Base-by-base conservation (phyloP, 495 filamentous ascomycete genomes). In the Articulospora tetracladia region DNA sequence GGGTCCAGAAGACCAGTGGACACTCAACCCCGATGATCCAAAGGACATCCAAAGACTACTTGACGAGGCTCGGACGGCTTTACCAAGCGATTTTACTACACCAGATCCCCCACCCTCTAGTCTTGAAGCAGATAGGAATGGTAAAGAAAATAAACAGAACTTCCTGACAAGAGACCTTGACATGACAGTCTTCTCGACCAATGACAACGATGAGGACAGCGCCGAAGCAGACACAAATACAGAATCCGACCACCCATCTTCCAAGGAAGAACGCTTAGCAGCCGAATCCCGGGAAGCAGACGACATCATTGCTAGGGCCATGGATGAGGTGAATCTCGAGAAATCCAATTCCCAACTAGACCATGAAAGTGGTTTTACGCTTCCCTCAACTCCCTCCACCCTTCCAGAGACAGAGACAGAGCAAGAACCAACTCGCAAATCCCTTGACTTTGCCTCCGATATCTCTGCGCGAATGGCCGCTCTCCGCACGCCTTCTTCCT, bases 1-100 rank as follows among this genome's bases (percentile, higher is more conserved):
- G 23, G 71, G 66, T 1, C 62, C 66, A 17, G 71, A 73, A 36
- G 72, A 73, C 25, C 66, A 74, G 48, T 73, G 62, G 62, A 58
- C 24, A 0, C 24, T 72, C 12, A 63, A 70, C n/a, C 58, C 61
- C 13, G 62, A 68, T 32, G 73, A 75, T 27, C 57, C 65, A 8
- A 46, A 51, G 3, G 66, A 73, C 41, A 66, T 69, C 19, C 2
- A 66, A n/a, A 63, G 61, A 12, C 58, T 75, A 20, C 46, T 74
- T 1, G 57, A 62, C 26, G 72, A 74, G 54, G 73, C 72, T 13
- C 68, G 52, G 54, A 44, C 25, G 28, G 24, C 27, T n/a, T 60
- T 68, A 54, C 61, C 58, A 12, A 6, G 27, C 3, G 36, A 60
- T 62, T 46, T 59, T 23, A 17, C 23, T 1, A 1, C 3, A 8